Conservation (phyloP, 2,329 filamentous ascomycete genomes). For the Aspergillus clavatus region DNA sequence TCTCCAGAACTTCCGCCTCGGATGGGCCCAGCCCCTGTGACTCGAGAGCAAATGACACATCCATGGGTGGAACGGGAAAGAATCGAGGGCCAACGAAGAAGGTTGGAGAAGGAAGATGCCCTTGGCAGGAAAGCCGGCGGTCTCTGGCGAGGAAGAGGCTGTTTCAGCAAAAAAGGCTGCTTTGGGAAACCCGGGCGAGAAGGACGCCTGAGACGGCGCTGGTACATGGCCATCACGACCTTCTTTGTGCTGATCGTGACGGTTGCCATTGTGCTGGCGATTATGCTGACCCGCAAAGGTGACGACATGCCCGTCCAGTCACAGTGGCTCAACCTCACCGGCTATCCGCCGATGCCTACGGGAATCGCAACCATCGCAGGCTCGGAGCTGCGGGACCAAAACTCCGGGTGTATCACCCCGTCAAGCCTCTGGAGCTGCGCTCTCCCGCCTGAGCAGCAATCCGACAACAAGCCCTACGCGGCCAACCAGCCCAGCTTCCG, state of each 20-base stretch:
- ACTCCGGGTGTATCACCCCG: conserved; percentile 65
- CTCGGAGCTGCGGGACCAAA: conserved; percentile 60
- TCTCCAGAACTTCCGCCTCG: conserved; percentile 21
- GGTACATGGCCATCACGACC: conserved; percentile 52
- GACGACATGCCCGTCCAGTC: conserved; percentile 44
- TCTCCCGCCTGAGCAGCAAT: conserved; percentile 71
- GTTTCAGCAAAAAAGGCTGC: conserved; percentile 59
- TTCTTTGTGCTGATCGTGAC: conserved; percentile 53
- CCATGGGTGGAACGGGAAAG: conserved; percentile 25
- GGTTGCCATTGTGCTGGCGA: conserved; percentile 53
- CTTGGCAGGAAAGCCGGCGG: conserved; percentile 54
- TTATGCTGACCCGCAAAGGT: conserved; percentile 50
- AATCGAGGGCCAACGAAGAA: conserved; percentile 49
- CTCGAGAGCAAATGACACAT: conserved; percentile 20
- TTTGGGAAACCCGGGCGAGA: conserved; percentile 61
- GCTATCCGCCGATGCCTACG: conserved; percentile 80
- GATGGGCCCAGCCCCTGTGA: conserved; percentile 21
- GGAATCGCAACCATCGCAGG: conserved; percentile 75
- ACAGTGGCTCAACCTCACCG: conserved; percentile 77
- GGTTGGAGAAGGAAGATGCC: conserved; percentile 64
- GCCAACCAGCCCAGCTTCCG: conserved; percentile 72
- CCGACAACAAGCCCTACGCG: conserved; percentile 57
- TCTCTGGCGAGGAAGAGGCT: conserved; percentile 62
- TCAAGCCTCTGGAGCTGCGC: conserved; percentile 81
- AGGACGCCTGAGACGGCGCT: conserved; percentile 58